Evolutionary conservation across 495 filamentous ascomycete genomes (phyloP).

Genomic region (Penicillium tannophilum): DNA sequence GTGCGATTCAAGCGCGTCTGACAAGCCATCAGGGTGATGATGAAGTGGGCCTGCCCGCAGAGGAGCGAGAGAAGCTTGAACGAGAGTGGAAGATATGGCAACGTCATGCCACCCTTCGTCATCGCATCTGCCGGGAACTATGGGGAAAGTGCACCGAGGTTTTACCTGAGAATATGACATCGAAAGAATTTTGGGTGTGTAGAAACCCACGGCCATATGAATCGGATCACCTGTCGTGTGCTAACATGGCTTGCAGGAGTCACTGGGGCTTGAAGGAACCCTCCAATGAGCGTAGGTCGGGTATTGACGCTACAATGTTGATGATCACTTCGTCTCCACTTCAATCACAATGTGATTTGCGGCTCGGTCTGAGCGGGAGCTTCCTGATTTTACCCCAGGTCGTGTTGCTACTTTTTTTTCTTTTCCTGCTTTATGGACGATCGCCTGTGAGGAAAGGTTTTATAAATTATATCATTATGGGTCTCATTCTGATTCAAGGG

Average conservation of each 20-base stretch:
- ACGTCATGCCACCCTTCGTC: conserved; percentile 43
- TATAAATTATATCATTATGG: neutral
- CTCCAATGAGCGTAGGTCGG: conserved; percentile 27
- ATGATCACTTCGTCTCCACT: conserved; percentile 23
- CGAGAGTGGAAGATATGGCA: conserved; percentile 56
- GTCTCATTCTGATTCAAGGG: neutral
- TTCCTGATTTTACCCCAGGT: conserved; percentile 1
- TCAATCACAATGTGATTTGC: conserved; percentile 25
- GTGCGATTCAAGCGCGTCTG: conserved; percentile 42
- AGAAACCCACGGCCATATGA: neutral
- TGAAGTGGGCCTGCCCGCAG: conserved; percentile 40
- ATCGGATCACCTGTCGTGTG: conserved; percentile 4
- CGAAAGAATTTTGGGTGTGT: conserved; percentile 55
- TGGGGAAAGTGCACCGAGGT: conserved; percentile 52
- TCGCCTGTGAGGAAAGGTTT: neutral
- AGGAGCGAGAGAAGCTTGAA: conserved; percentile 52
- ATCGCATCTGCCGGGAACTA: conserved; percentile 54
- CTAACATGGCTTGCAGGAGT: conserved; percentile 36
- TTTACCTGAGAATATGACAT: conserved; percentile 48
- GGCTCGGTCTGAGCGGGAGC: conserved; percentile 19
- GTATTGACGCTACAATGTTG: conserved; percentile 20
- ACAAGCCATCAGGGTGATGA: conserved; percentile 30
- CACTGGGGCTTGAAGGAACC: conserved; percentile 44
- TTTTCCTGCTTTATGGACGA: neutral
- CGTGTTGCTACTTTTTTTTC: neutral